Evolutionary conservation across 2,329 filamentous ascomycete genomes (phyloP), one percentile per base, ranked within the genome.

Genomic region (Rhynchosporium agropyri): DNA sequence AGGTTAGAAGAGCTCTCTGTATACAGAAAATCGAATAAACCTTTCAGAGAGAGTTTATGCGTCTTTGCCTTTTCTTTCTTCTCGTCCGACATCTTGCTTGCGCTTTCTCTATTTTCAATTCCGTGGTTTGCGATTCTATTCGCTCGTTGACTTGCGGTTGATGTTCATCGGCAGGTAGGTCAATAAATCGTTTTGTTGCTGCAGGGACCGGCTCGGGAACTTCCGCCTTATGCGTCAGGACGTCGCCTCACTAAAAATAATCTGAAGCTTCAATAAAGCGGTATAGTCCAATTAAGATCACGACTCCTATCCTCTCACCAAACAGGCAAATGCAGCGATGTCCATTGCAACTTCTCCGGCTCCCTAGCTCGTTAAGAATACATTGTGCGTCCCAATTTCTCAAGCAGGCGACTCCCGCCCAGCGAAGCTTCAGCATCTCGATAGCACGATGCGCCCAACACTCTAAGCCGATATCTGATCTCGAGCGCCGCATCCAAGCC

Each of bases 21-120:
- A 12, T 3, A 2, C 28, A 43, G 42, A 28, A 9, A 36, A 12
- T 38, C 38, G 3, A 10, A 86, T 90, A 45, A 85, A 78, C 90
- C 91, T 78, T 92, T 94, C 66, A 97, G 83, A 43, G 93, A 91
- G 67, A 99, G 85, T 82, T 97, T 98, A 81, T 99, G 95, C 65
- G 92, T 87, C 79, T 97, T 97, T 70, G 91, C 91, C 73, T 92
- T 92, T 73, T 88, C 84, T 76, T 86, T 87, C 56, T 82, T 68
- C 61, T 71, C 67, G 36, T 53, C 66, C 55, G 73, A 71, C 71
- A 74, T 75, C 31, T 63, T 69, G 46, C 20, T 61, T 62, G 28
- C 57, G 51, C 26, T 54, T 57, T 43, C 10, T 40, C 61, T 58
- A 28, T 43, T 45, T 51, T 20, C 36, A 51, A 36, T 40, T 54